Base-by-base conservation (phyloP, 306 rosid species). In the Senna siamea region DNA sequence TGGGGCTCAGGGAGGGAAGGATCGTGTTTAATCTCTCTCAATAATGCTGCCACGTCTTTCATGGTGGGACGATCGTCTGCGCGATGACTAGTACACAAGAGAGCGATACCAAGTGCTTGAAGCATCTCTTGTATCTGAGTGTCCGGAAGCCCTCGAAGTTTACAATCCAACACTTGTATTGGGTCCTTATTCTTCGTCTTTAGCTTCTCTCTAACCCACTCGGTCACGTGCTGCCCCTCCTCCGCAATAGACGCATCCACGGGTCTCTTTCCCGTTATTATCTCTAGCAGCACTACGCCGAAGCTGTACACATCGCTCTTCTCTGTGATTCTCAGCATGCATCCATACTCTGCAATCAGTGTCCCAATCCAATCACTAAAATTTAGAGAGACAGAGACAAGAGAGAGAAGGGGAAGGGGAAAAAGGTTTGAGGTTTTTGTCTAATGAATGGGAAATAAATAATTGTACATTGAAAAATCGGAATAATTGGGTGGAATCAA, bases 1-100 rank as follows among this genome's bases (percentile, higher is more conserved):
- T 76, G 86, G 28, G 84, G 67, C 71, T 86, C 91, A 57, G 77
- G 32, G 11, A 87, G 9, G 0, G 84, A 32, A 34, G 85, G 58
- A 2, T 94, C 97, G 0, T 84, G 95, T 55, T 79, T 79, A 56
- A 93, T 87, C 74, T 86, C 94, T 60, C 86, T 85, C 68, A 93
- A 77, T 80, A 93, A 85, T 46, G 89, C 98, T 0, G 92, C 94
- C 1, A 91, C 97, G 23, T 91, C 98, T 73, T 93, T 93, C 98
- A 93, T 93, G 12, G 89, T 89, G 2, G 98, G 98, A 2, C 98
- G 92, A 66, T 93, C 94, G 0, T 89, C 87, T 0, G 91, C 91
- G 1, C 97, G 88, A 23, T 84, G 82, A 70, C 91, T 89, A 0
- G 94, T 88, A 35, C 98, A 93, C 28, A 91, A 78, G 35, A 93